Evolutionary conservation across 148 eudicot genomes (phyloP), one percentile per base, ranked within the genome.

Genomic region (Heliosperma pusillum): DNA sequence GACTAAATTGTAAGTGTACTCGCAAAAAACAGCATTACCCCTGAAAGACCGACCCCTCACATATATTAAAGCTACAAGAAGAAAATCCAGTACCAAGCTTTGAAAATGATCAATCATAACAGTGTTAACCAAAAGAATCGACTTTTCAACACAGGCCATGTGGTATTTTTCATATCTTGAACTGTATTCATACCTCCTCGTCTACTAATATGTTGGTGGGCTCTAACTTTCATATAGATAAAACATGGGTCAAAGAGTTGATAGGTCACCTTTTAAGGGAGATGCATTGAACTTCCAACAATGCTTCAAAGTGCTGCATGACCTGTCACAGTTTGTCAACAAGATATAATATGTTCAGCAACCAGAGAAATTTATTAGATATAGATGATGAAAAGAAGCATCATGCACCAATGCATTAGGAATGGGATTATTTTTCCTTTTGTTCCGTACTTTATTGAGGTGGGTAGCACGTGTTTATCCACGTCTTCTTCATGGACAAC

Each of bases 101-200:
- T 64, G 76, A 15, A 22, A 76, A 71, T 70, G 25, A 80, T 71
- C 69, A 76, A 80, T 80, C 74, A 80, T 65, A 55, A n/a, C n/a
- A 62, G 76, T 25, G 1, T 65, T 30, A 21, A 65, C 45, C 44
- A 33, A 0, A 65, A 5, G 69, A 65, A 30, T 65, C 45, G 20
- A 45, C 80, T 76, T 76, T 80, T 76, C 44, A 47, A 76, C 27
- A 75, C 79, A 76, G 70, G 75, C 77, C 83, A 80, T 80, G 83
- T 80, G 83, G 71, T 66, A 25, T 33, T 63, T 71, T 79, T 80
- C 79, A 76, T 57, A 71, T 76, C 79, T 27, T 44, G 83, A 66
- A 76, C 77, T 3, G 5, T 66, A 76, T 76, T 72, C 83, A 72
- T 76, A 58, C 76, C 80, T 50, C 79, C 76, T 60, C 62, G 59